Evolutionary conservation across 352 stramenopile species (phyloP).

Genomic region (Elongisporangium senticosum): DNA sequence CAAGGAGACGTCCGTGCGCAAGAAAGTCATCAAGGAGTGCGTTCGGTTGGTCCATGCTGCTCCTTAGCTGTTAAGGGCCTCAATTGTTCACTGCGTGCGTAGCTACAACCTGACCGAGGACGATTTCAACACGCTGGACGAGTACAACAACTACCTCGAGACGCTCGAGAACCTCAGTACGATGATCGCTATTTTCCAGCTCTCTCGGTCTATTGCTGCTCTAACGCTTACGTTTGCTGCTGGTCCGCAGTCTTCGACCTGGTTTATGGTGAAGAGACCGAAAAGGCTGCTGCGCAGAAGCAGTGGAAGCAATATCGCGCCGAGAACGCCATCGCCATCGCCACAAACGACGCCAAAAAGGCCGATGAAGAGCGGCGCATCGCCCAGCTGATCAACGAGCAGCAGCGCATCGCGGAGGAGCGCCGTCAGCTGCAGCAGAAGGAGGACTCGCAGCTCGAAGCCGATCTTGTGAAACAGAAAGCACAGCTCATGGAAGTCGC

Average conservation of each 20-base stretch:
- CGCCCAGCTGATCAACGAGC: conserved; percentile 74
- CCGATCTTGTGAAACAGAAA: conserved; percentile 74
- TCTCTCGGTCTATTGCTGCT: neutral
- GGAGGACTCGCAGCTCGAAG: conserved; percentile 78
- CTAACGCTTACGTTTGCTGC: neutral
- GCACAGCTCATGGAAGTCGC: conserved; percentile 84
- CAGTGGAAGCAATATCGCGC: conserved; percentile 85
- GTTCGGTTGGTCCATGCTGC: conserved; percentile 1
- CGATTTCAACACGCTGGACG: conserved; percentile 81
- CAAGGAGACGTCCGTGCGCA: conserved; percentile 83
- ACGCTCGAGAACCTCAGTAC: conserved; percentile 81
- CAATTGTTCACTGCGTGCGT: neutral
- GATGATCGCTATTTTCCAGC: too few species aligned
- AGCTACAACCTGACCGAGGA: conserved; percentile 88
- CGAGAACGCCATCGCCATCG: conserved; percentile 79
- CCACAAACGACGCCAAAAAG: conserved; percentile 82
- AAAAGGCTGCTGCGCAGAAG: conserved; percentile 67
- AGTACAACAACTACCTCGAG: conserved; percentile 87
- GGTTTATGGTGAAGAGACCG: conserved; percentile 67
- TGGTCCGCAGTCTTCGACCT: conserved; percentile 71
- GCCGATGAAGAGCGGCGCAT: conserved; percentile 85
- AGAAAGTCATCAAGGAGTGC: conserved; percentile 84
- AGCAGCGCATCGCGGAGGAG: conserved; percentile 75
- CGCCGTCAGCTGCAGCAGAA: conserved; percentile 67
- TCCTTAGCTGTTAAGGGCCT: neutral